Conservation (phyloP, 176 grass and related monocot genomes). For the Zea mays region Zm-B73-REFERENCE-NAM-5.0 NC_050098.1:89270001-89270500, state of each 20-base stretch:
- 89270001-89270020: too few species aligned
- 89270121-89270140: too few species aligned
- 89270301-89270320: conserved; percentile 1
- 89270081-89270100: too few species aligned
- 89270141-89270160: too few species aligned
- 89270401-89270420: not conserved
- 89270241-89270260: not conserved
- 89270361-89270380: conserved; percentile 76
- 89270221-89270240: not conserved
- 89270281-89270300: not conserved
- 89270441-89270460: not conserved
- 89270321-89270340: conserved; percentile 25
- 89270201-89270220: not conserved
- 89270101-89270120: too few species aligned
- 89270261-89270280: conserved; percentile 14
- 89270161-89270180: not conserved
- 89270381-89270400: conserved; percentile 77
- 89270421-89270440: conserved; percentile 12
- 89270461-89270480: not conserved
- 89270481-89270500: not conserved
- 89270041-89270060: too few species aligned
- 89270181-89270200: not conserved
- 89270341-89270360: conserved; percentile 66
- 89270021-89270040: too few species aligned
- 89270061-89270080: too few species aligned